Evolutionary conservation across 2,329 filamentous ascomycete species (phyloP).

Genomic region (Massarina eburnea): DNA sequence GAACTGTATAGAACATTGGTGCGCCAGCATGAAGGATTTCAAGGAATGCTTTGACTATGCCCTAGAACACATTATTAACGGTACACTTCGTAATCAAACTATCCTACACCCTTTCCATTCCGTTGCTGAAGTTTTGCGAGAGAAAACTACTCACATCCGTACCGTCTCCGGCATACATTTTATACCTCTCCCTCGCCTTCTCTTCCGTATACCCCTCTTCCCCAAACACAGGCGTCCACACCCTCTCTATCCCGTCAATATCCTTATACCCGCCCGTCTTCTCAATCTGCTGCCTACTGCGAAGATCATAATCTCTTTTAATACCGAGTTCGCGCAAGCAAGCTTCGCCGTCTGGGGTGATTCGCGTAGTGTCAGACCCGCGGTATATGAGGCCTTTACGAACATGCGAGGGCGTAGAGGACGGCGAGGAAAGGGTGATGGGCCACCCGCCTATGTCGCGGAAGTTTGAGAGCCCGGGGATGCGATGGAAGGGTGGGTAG

Average conservation of each 20-base stretch:
- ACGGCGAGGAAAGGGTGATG: conserved; percentile 7
- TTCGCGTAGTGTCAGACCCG: conserved; percentile 61
- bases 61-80: conserved; percentile 28
- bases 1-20: conserved; percentile 58
- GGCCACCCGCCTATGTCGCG: conserved; percentile 35
- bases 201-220: conserved; percentile 59
- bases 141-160: conserved; percentile 38
- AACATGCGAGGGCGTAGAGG: conserved; percentile 31
- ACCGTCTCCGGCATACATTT: conserved; percentile 59
- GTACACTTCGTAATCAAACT: not conserved
- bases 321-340: conserved; percentile 54
- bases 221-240: conserved; percentile 66
- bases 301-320: conserved; percentile 66
- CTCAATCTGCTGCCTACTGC: conserved; percentile 63
- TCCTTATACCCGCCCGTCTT: conserved; percentile 37
- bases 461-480: conserved; percentile 33
- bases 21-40: conserved; percentile 60
- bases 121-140: not conserved
- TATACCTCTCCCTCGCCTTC: conserved; percentile 60
- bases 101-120: not conserved
- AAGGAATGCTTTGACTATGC: conserved; percentile 64
- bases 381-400: conserved; percentile 62
- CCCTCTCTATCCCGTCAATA: conserved; percentile 48
- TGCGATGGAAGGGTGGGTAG: conserved; percentile 26
- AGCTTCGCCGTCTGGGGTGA: conserved; percentile 14